Conservation (phyloP, 495 filamentous ascomycete species). For the Cenococcum geophilum region DNA sequence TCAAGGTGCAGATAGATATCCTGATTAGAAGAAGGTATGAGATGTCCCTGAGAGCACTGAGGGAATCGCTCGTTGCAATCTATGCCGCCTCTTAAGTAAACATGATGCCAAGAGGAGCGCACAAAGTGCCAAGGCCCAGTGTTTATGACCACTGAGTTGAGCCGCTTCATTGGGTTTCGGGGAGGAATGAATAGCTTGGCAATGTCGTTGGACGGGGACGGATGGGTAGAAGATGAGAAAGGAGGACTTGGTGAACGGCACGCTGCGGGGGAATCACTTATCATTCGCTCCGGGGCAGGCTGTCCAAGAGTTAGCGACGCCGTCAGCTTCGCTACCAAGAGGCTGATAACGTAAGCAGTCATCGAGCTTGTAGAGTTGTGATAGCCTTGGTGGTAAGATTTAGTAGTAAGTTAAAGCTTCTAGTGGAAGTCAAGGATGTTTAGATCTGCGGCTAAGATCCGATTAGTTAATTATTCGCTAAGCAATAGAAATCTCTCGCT, state of each 20-base stretch:
- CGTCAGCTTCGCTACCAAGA: no score
- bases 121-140: background rate
- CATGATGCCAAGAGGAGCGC: background rate
- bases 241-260: background rate
- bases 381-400: no score
- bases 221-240: background rate
- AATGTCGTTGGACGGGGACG: background rate
- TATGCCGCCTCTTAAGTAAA: background rate
- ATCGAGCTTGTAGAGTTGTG: no score
- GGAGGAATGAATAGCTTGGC: background rate
- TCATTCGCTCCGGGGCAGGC: conserved; percentile 9
- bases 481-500: no score
- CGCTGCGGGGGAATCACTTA: background rate
- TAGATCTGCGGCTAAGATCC: no score
- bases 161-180: conserved; percentile 2
- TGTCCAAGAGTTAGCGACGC: no score
- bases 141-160: background rate
- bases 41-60: background rate
- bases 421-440: no score
- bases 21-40: background rate
- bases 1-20: background rate
- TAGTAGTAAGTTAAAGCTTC: no score
- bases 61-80: background rate
- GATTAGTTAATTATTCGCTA: no score
- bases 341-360: no score